Conservation (phyloP, 257 asterid genomes). For the Nicotiana undulata region DNA sequence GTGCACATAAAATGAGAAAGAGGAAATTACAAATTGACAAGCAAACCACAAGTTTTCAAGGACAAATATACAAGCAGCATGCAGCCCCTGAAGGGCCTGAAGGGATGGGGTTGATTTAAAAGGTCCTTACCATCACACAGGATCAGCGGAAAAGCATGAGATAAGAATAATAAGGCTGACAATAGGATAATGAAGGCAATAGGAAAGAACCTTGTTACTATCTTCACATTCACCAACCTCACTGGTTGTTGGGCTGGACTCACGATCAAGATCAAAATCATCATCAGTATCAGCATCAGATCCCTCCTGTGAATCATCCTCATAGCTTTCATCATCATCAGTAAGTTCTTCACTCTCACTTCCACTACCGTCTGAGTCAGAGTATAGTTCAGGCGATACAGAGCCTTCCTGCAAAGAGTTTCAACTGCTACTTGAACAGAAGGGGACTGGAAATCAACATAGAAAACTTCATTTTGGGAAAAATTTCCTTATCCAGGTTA, state of each 20-base stretch:
- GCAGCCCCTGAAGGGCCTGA: background rate
- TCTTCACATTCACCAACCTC: conserved; percentile 37
- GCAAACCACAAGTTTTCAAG: background rate
- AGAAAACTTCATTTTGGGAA: background rate
- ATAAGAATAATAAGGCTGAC: background rate
- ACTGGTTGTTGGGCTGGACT: conserved; percentile 32
- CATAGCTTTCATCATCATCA: conserved; percentile 53
- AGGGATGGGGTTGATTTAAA: background rate
- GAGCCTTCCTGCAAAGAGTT: conserved; percentile 56
- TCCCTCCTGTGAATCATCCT: conserved; percentile 39
- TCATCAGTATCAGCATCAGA: conserved; percentile 44
- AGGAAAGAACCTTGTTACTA: conserved; percentile 36
- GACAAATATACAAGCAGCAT: background rate
- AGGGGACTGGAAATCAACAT: background rate
- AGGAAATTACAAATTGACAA: background rate
- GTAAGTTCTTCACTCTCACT: conserved; percentile 75
- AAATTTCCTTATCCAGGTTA: background rate
- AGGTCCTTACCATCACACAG: background rate
- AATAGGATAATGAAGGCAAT: background rate
- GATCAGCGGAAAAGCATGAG: background rate
- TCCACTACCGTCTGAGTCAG: conserved; percentile 80
- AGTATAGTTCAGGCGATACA: conserved; percentile 58
- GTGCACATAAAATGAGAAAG: too few relatives aligned
- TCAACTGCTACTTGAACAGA: background rate
- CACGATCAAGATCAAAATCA: conserved; percentile 41